Evolutionary conservation across 2,329 filamentous ascomycete species (phyloP), one percentile per base, ranked within the genome.

Genomic region (Apiospora aurea): DNA sequence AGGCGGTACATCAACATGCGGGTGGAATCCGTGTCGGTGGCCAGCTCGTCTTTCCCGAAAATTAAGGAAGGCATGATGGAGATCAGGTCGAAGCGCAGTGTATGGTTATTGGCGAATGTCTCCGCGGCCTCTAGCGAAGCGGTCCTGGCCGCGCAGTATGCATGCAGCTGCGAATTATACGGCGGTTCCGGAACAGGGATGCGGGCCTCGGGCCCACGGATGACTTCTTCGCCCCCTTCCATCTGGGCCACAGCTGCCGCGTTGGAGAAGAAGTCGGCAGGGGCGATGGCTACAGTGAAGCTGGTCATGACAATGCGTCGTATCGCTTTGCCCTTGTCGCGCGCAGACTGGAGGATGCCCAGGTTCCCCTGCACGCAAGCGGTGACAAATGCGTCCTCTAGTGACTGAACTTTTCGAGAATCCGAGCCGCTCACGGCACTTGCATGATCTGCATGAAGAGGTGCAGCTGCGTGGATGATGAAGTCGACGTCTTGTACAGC

Each of bases 401-500:
- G 47, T 43, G n/a, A 14, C 18, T 69, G 67, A 4, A 72, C 57
- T 5, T 71, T 68, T 13, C 73, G 71, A 51, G 79, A 75, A 73
- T 80, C 57, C 70, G 72, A 18, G n/a, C 38, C 34, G 43, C 70
- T 16, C 7, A 2, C 29, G 5, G 8, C 8, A 13, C 49, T 26
- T 51, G n/a, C n/a, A 7, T 41, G 34, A 6, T 69, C 66, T 1
- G 73, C 73, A 0, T 71, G 74, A 11, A 78, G 49, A 3, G 78
- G 78, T 10, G 77, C 75, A 14, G 78, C 78, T 43, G 75, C 70
- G 74, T 79, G 78, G 70, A 79, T 76, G 61, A 79, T 72, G 57
- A 76, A 74, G 24, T 78, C 75, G 3, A 79, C 80, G 44, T 76
- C 80, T 57, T 79, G 71, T 44, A 80, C 74, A 3, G 80, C 82